Base-by-base conservation (phyloP, 2,329 filamentous ascomycete genomes). In the Cordyceps fumosorosea region DNA sequence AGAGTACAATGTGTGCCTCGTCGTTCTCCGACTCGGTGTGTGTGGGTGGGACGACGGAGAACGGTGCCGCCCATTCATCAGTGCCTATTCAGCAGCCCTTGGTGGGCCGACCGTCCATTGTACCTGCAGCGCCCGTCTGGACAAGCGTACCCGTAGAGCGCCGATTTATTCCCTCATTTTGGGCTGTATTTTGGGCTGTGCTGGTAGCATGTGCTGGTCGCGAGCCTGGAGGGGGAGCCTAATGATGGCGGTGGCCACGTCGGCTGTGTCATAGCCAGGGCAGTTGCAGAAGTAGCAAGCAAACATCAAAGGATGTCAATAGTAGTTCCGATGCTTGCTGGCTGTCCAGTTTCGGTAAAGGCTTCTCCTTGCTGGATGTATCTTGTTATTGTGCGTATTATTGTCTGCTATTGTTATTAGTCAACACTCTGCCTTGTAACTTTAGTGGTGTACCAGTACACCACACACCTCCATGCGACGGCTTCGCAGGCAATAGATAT, bases 21-120 rank as follows among this genome's bases (percentile, higher is more conserved):
- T 51, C 37, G 24, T 32, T n/a, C 56, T 52, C 48, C 56, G 47
- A 45, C 48, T 5, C 34, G 22, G 14, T 47, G n/a, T 45, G 52
- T 53, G 57, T 60, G 40, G 22, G 57, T 60, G 57, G 57, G 42
- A 60, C 50, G 42, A 60, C 40, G 11, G 18, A 26, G 57, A 60
- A 47, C 57, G 57, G 37, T 37, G 22, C 56, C 45, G 50, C 56
- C 42, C 56, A 51, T 14, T 47, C 22, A 18, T 44, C 40, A 44
- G 11, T 10, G 3, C 34, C 12, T 37, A 37, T 37, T 37, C 34
- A 37, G 34, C 34, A 59, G 22, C 32, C n/a, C 22, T 18, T 11
- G 37, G 34, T 60, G 57, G 57, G 22, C 37, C 57, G 22, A 22
- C 57, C 34, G 24, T 29, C 37, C 57, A 44, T 32, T 14, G 50